A percentile compares a stretch with the other conserved stretches of the same genome.
phyloP scores from a whole-genome alignment of 768 basidiomycete genomes.

The Boletus eberwhitei region DNA sequence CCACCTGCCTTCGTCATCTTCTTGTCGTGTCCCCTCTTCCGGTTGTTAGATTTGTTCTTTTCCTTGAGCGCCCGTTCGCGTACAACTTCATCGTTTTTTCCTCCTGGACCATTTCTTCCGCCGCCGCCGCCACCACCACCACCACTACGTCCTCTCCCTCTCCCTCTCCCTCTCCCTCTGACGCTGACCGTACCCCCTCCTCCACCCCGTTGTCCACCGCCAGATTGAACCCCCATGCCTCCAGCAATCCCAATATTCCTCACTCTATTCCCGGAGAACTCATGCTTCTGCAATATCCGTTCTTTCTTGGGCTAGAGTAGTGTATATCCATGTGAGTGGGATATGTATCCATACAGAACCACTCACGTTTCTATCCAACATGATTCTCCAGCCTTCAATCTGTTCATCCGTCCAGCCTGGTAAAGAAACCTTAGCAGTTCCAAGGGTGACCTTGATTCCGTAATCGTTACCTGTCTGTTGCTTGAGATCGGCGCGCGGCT shows the following conservation, averaged over 20 bases:
- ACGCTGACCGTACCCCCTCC: conserved; percentile 12
- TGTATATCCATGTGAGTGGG: conserved; percentile 3
- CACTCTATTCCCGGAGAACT: conserved; percentile 63
- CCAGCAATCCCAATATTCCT: conserved; percentile 4
- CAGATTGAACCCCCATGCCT: not conserved
- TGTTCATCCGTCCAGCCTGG: conserved; percentile 79
- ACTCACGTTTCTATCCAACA: conserved; percentile 86
- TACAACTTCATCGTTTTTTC: conserved; percentile 37
- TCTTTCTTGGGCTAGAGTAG: conserved; percentile 64
- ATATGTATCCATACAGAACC: conserved; percentile 6
- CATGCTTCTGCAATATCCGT: conserved; percentile 69
- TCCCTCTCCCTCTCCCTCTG: conserved; percentile 39
- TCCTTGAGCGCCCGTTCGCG: conserved; percentile 71
- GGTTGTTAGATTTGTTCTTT: conserved; percentile 74
- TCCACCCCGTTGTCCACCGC: conserved; percentile 15
- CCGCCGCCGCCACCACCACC: conserved; percentile 39
- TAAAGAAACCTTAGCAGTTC: not conserved
- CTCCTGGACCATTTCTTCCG: conserved; percentile 35
- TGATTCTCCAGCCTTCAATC: conserved; percentile 88
- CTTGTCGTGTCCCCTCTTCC: conserved; percentile 84
- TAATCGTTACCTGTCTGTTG: conserved; percentile 56
- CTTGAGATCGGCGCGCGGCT: conserved; percentile 62
- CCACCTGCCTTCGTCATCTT: conserved; percentile 74
- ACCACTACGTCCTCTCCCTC: conserved; percentile 37
- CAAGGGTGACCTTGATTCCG: not conserved